These are phyloP conservation scores for Tarenaya hassleriana DNA, from an alignment of 345 rosid species.

Conservation along the genomic window DNA sequence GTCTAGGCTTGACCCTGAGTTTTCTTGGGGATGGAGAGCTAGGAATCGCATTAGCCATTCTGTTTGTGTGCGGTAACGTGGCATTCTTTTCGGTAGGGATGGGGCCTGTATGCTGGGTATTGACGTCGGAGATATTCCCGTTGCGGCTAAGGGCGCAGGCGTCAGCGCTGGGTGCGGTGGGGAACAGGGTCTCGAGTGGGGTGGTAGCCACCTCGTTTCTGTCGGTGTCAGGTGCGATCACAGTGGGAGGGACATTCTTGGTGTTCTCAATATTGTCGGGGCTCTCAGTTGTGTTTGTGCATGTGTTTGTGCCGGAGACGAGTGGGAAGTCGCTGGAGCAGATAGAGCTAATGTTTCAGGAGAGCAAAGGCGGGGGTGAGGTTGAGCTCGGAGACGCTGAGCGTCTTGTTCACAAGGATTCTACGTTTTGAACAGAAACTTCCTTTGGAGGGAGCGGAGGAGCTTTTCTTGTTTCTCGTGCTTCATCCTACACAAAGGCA, in stretches of 20 bases:
- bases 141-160: slow-evolving; percentile 75
- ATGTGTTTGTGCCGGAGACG: slow-evolving; percentile 60
- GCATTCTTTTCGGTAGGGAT: slow-evolving; percentile 81
- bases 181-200: slow-evolving; percentile 72
- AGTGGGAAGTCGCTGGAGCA: slow-evolving; percentile 80
- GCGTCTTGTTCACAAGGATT: slow-evolving; percentile 54
- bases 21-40: slow-evolving; percentile 41
- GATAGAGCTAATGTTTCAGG: slow-evolving; percentile 54
- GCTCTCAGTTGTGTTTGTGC: slow-evolving; percentile 55
- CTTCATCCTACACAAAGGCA: too few species aligned
- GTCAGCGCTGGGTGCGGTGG: slow-evolving; percentile 67
- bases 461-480: too few species aligned
- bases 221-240: slow-evolving; percentile 47
- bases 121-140: slow-evolving; percentile 80
- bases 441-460: too few species aligned
- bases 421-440: slow-evolving; percentile 11
- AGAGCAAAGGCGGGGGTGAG: slow-evolving; percentile 38
- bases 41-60: slow-evolving; percentile 39
- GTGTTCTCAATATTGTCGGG: slow-evolving; percentile 51
- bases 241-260: slow-evolving; percentile 63
- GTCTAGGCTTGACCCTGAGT: slow-evolving; percentile 49
- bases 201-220: slow-evolving; percentile 79
- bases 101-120: slow-evolving; percentile 78
- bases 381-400: slow-evolving; percentile 68
- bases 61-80: slow-evolving; percentile 67